A percentile compares a stretch with the other conserved stretches of the same genome.
These are phyloP conservation scores for Bryopsis sp. DNA, from an alignment of 139 green algal species.

Conservation along the genomic window DNA sequence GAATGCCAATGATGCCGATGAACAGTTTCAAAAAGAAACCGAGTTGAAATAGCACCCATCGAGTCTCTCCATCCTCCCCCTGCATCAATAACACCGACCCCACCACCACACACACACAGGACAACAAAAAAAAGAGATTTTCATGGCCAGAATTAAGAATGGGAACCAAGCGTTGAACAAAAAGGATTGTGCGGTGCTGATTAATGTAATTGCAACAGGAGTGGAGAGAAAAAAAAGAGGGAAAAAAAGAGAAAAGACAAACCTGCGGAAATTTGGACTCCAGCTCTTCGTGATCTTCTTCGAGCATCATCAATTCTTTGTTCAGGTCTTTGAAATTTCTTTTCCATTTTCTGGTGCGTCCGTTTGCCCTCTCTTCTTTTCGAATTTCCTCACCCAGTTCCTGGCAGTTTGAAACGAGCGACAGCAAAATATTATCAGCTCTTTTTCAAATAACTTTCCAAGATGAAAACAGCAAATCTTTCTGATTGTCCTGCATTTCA, in stretches of 20 bases:
- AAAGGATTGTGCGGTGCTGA: no score
- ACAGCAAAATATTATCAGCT: background rate
- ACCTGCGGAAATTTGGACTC: conserved; percentile 79
- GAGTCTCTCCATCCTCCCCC: conserved; percentile 69
- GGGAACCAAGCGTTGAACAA: no score
- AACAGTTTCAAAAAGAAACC: conserved; percentile 63
- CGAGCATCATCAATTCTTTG: conserved; percentile 68
- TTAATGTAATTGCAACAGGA: no score
- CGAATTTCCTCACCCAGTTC: conserved; percentile 46
- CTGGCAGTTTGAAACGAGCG: background rate
- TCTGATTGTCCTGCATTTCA: no score
- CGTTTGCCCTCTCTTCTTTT: conserved; percentile 48
- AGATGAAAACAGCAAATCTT: no score
- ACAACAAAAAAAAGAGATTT: no score
- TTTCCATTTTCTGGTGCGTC: conserved; percentile 57
- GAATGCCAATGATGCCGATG: conserved; percentile 55
- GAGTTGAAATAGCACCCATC: conserved; percentile 71
- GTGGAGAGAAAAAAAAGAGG: background rate
- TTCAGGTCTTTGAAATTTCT: conserved; percentile 60
- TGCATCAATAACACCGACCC: conserved; percentile 24
- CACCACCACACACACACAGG: background rate
- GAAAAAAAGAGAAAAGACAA: background rate
- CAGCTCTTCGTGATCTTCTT: conserved; percentile 81
- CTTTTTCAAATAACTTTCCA: no score
- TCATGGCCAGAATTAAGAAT: no score